Evolutionary conservation across 1,284 basidiomycete genomes (phyloP), one percentile per base, ranked within the genome.

Genomic region (Ustilago curta): DNA sequence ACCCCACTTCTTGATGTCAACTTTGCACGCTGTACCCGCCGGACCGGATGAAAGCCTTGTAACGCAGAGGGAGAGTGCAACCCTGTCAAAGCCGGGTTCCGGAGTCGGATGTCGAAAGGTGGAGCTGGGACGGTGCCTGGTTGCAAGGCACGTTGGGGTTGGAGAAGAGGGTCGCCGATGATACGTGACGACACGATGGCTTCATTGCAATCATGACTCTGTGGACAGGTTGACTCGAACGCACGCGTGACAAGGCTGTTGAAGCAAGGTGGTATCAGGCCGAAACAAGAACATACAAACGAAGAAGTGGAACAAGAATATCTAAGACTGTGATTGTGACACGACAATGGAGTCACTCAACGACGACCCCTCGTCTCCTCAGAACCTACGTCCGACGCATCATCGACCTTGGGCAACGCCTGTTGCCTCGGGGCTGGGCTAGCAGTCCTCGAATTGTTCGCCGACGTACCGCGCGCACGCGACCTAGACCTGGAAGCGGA

Each of bases 311-410:
- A n/a, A 32, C 29, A 7, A 48, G 18, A 47, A 14, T 9, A 19
- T 45, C 43, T 32, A 35, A 19, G 35, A 37, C 43, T 45, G 21
- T 16, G 16, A 14, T 25, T 16, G 29, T 31, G 1, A 23, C 29
- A 23, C 9, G n/a, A 14, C 48, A 35, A 50, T 8, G 19, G 27
- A 8, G 31, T n/a, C 27, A 48, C 47, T 60, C 27, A 70, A 45
- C 59, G 61, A 58, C 68, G 61, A 32, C 68, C 68, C n/a, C 68
- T 18, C 16, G 18, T 23, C 45, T 59, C 48, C 23, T 63, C 63
- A 7, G n/a, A 48, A 8, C 7, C 40, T 0, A n/a, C 32, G 16
- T 61, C 55, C 1, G 8, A 8, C 14, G 37, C 51, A 50, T 64
- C 64, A 11, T 56, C 51, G 11, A 66, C 60, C 39, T 48, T 63